Evolutionary conservation across 2,329 filamentous ascomycete species (phyloP).

Genomic region (Pseudocercospora cruenta): DNA sequence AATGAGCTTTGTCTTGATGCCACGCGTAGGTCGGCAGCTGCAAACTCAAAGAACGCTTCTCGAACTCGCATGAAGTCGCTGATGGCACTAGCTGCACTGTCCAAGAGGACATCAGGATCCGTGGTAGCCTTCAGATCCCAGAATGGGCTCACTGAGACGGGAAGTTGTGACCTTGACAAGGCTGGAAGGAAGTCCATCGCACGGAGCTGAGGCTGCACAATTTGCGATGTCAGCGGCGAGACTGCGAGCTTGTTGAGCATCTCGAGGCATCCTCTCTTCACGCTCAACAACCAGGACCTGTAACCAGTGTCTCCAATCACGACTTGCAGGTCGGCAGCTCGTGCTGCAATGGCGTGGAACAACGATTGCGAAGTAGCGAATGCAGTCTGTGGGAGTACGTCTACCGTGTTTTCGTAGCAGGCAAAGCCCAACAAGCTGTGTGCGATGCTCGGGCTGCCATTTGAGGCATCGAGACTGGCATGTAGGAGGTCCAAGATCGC

Average conservation of each 20-base stretch:
- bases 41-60: constrained; percentile 79
- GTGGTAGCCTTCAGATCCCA: constrained; percentile 73
- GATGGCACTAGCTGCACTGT: constrained; percentile 68
- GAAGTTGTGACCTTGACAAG: constrained; percentile 70
- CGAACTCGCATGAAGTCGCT: constrained; percentile 78
- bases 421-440: constrained; percentile 88
- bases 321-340: constrained; percentile 56
- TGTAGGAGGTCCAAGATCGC: constrained; percentile 85
- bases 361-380: constrained; percentile 75
- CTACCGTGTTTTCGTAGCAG: constrained; percentile 71
- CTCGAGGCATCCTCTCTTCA: constrained; percentile 52
- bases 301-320: constrained; percentile 48
- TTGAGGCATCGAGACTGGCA: constrained; percentile 73
- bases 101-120: constrained; percentile 69
- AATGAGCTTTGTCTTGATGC: constrained; percentile 48
- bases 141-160: constrained; percentile 68
- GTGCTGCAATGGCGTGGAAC: constrained; percentile 75
- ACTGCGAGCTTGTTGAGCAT: constrained; percentile 82
- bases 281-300: constrained; percentile 46
- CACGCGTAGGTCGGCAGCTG: constrained; percentile 79
- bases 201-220: constrained; percentile 79
- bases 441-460: constrained; percentile 80
- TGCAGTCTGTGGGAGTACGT: constrained; percentile 67
- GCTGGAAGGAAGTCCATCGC: constrained; percentile 78
- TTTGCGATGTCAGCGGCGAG: constrained; percentile 73